A percentile compares a stretch with the other conserved stretches of the same genome.
Evolutionary conservation across 352 stramenopile species (phyloP).

Genomic region (Peronospora farinosa): DNA sequence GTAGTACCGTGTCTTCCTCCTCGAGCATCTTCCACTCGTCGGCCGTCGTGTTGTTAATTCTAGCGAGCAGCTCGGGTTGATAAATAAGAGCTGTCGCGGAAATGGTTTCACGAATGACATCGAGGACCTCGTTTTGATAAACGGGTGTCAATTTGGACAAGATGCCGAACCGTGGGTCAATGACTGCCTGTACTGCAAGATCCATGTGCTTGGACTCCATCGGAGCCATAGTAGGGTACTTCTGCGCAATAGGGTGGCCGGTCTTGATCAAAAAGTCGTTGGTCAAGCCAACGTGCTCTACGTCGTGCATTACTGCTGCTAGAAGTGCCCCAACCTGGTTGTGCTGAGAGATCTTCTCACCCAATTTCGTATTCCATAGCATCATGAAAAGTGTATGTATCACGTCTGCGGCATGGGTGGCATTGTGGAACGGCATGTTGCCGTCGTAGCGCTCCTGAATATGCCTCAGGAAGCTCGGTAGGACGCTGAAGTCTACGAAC

Average conservation of each 20-base stretch:
- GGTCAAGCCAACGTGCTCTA: conserved; percentile 68
- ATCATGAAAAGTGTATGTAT: conserved; percentile 75
- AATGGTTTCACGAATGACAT: conserved; percentile 60
- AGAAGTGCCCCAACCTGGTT: conserved; percentile 69
- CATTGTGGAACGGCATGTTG: conserved; percentile 78
- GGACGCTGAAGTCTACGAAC: conserved; percentile 45
- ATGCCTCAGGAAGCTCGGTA: conserved; percentile 49
- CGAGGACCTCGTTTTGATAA: conserved; percentile 50
- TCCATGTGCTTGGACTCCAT: conserved; percentile 78
- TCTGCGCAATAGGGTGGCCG: conserved; percentile 54
- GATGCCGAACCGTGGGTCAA: conserved; percentile 43
- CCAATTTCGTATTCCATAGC: conserved; percentile 48
- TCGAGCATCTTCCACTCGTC: conserved; percentile 42
- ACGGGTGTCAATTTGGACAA: conserved; percentile 43
- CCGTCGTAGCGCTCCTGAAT: conserved; percentile 59
- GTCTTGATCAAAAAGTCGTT: conserved; percentile 80
- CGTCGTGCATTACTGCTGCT: conserved; percentile 77
- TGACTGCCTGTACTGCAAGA: conserved; percentile 49
- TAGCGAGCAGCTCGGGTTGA: conserved; percentile 63
- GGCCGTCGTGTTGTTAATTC: conserved; percentile 33
- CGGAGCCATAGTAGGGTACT: conserved; percentile 49
- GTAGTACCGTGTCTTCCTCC: conserved; percentile 26
- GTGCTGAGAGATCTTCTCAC: conserved; percentile 45
- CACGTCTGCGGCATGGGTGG: conserved; percentile 72
- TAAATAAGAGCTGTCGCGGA: conserved; percentile 71